Evolutionary conservation across 2,329 filamentous ascomycete species (phyloP).

Genomic region (Periconia digitata): DNA sequence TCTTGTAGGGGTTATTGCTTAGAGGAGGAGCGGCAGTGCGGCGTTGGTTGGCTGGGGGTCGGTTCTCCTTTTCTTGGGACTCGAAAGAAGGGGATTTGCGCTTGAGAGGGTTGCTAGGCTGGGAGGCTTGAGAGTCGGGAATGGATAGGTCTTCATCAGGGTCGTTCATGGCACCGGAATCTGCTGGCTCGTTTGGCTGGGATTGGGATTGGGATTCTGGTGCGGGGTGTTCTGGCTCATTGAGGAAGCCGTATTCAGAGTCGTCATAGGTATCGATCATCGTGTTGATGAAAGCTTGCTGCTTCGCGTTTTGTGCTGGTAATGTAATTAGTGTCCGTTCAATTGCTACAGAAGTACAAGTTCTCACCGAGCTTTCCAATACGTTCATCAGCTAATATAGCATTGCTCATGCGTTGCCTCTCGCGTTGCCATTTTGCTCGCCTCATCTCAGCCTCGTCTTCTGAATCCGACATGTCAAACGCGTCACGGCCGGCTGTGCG

Average conservation of each 20-base stretch:
- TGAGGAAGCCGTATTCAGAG: slow-evolving; percentile 75
- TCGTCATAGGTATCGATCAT: slow-evolving; percentile 77
- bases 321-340: slow-evolving; percentile 5
- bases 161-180: slow-evolving; percentile 7
- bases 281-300: slow-evolving; percentile 84
- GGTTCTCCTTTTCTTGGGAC: slow-evolving; percentile 43
- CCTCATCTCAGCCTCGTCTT: slow-evolving; percentile 78
- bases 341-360: background rate
- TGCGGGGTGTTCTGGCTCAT: slow-evolving; percentile 48
- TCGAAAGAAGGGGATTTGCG: slow-evolving; percentile 45
- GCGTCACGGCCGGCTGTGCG: slow-evolving; percentile 65
- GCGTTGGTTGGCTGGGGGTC: slow-evolving; percentile 61
- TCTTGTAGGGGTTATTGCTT: slow-evolving; percentile 51
- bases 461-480: slow-evolving; percentile 83
- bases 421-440: slow-evolving; percentile 82
- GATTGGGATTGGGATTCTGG: slow-evolving; percentile 25
- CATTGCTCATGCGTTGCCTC: slow-evolving; percentile 88
- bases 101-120: slow-evolving; percentile 36
- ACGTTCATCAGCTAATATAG: slow-evolving; percentile 83
- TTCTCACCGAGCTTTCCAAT: slow-evolving; percentile 71
- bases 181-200: slow-evolving; percentile 10
- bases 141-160: slow-evolving; percentile 23
- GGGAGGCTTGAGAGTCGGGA: slow-evolving; percentile 43
- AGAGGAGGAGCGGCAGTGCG: slow-evolving; percentile 59
- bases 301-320: slow-evolving; percentile 78